Conservation (phyloP, 2,329 filamentous ascomycete genomes). For the Fusarium sp. region DNA sequence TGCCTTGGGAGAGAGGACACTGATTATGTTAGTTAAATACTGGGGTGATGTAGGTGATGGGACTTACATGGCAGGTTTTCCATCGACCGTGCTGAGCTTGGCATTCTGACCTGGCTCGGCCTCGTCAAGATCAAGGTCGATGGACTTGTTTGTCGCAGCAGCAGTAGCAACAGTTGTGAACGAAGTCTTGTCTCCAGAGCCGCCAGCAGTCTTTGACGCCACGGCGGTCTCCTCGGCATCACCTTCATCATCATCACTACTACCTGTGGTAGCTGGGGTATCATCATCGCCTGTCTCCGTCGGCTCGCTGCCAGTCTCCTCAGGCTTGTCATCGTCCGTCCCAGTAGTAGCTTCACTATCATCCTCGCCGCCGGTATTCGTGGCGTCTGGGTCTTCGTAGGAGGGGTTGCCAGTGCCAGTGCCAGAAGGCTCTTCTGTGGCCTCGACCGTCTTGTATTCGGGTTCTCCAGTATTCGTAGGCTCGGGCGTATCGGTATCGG, state of each 20-base stretch:
- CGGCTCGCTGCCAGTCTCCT: background rate
- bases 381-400: background rate
- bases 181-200: background rate
- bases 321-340: background rate
- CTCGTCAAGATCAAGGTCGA: conserved; percentile 3
- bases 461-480: background rate
- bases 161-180: background rate
- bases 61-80: conserved; percentile 19
- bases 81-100: conserved; percentile 1
- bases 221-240: background rate
- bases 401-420: background rate
- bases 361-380: background rate
- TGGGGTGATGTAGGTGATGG: background rate
- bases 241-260: background rate
- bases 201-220: background rate
- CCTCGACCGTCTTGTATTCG: background rate
- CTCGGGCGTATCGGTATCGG: background rate
- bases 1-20: background rate
- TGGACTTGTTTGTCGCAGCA: background rate
- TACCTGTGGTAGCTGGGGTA: background rate
- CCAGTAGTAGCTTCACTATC: background rate
- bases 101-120: conserved; percentile 10
- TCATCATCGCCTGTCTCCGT: background rate
- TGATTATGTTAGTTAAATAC: background rate
- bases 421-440: background rate